Evolutionary conservation across 2,329 filamentous ascomycete genomes (phyloP), one percentile per base, ranked within the genome.

Genomic region (Ceratocystis eucalypticola): DNA sequence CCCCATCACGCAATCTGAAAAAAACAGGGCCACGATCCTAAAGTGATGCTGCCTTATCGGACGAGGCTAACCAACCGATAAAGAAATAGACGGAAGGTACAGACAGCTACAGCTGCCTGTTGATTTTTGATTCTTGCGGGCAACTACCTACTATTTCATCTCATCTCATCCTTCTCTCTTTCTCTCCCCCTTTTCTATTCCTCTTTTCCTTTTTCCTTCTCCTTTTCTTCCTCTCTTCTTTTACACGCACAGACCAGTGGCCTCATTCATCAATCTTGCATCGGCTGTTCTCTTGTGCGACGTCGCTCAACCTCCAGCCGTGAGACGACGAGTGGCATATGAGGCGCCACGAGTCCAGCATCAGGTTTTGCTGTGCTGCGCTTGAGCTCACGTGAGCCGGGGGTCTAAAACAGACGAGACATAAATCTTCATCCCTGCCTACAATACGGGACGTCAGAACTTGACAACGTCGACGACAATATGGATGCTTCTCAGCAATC

Each of bases 401-500:
- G 48, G 48, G 48, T 10, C 20, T 25, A 25, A 6, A 28, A 28
- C 20, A 59, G 25, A 37, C 55, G 28, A 59, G 55, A 59, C 15
- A n/a, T 5, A 33, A 41, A 5, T 59, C 55, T 33, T n/a, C 17
- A 37, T 22, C 55, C 55, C 55, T 59, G 55, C 55, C 17, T 59
- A 59, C 55, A 10, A 10, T n/a, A 37, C 53, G 12, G 5, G 48
- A 53, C 20, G 20, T 25, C 22, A 15, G 25, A 5, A 28, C 25
- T 53, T 53, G 48, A 59, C 55, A 30, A 28, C 28, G n/a, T 37
- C 25, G 55, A 37, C 25, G 48, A 59, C 55, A 30, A 17, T 30
- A 59, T 59, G 55, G 55, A 59, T 59, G 55, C 55, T 37, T 59
- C 55, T 59, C 55, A 59, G 55, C 55, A 59, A 59, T 8, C 55